These are phyloP conservation scores for Calonectria pteridis DNA, from an alignment of 2,329 filamentous ascomycete genomes.

Conservation along the genomic window DNA sequence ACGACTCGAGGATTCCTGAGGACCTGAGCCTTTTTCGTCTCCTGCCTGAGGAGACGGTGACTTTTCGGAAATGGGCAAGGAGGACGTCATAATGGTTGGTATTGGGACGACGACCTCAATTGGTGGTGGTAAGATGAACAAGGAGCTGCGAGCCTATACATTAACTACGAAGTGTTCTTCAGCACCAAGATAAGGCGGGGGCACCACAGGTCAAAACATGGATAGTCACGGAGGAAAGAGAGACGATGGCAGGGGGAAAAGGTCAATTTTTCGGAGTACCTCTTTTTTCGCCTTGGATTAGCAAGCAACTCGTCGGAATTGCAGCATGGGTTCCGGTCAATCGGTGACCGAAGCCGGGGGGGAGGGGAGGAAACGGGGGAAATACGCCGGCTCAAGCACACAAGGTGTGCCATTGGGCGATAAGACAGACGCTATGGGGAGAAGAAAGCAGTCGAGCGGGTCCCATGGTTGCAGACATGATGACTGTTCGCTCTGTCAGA, in stretches of 20 bases:
- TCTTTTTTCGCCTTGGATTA: constrained; percentile 18
- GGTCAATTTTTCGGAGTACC: neutral
- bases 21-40: neutral
- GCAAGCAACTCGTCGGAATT: constrained; percentile 29
- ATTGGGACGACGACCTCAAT: neutral
- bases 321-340: constrained; percentile 22
- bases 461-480: neutral
- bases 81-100: constrained; percentile 7
- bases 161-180: neutral
- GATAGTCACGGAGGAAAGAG: neutral
- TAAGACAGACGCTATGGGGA: neutral
- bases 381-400: neutral
- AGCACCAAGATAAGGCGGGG: neutral
- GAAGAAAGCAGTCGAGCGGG: neutral
- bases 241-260: neutral
- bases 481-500: neutral
- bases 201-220: neutral
- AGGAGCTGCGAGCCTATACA: neutral
- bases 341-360: constrained; percentile 11
- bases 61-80: neutral
- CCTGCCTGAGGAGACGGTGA: neutral
- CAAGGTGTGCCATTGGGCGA: neutral
- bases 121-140: neutral
- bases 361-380: neutral
- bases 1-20: constrained; percentile 6